These are phyloP conservation scores for Citrus sp. DNA, from an alignment of 345 rosid species.

Conservation along the genomic window DNA sequence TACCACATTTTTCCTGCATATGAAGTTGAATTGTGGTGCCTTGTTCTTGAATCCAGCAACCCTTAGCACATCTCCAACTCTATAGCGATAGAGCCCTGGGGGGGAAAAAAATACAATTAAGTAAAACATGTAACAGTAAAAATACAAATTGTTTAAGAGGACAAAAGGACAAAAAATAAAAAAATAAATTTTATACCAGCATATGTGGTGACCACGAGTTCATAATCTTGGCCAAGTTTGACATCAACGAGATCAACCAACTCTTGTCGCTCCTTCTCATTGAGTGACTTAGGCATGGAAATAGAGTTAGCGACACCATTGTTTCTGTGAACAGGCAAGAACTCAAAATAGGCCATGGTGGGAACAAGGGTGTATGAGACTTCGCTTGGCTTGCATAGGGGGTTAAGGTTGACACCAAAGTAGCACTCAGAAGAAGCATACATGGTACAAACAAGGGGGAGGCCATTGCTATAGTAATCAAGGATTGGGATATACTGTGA, in stretches of 20 bases:
- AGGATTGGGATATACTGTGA: slow-evolving; percentile 95
- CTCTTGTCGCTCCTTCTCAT: slow-evolving; percentile 77
- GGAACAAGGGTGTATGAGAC: slow-evolving; percentile 91
- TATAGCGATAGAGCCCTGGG: slow-evolving; percentile 77
- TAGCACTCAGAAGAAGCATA: slow-evolving; percentile 98
- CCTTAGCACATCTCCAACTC: slow-evolving; percentile 93
- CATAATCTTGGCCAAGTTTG: slow-evolving; percentile 89
- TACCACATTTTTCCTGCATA: slow-evolving; percentile 90
- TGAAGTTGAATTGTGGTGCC: slow-evolving; percentile 87
- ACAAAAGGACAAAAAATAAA: background rate
- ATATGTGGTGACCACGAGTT: slow-evolving; percentile 97
- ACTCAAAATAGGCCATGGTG: slow-evolving; percentile 92
- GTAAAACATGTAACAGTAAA: background rate
- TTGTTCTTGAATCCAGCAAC: slow-evolving; percentile 97
- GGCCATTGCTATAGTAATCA: slow-evolving; percentile 78
- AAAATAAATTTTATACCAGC: slow-evolving; percentile 50
- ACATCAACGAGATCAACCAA: slow-evolving; percentile 92
- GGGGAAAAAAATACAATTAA: background rate
- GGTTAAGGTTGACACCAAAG: slow-evolving; percentile 83
- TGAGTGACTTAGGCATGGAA: slow-evolving; percentile 60
- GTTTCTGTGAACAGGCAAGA: slow-evolving; percentile 77
- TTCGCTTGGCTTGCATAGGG: slow-evolving; percentile 80
- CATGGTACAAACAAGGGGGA: slow-evolving; percentile 95
- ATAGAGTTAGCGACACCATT: slow-evolving; percentile 58
- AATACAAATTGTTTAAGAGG: background rate